Evolutionary conservation across 2,329 filamentous ascomycete genomes (phyloP).

Genomic region (Trichoderma aggressivum): DNA sequence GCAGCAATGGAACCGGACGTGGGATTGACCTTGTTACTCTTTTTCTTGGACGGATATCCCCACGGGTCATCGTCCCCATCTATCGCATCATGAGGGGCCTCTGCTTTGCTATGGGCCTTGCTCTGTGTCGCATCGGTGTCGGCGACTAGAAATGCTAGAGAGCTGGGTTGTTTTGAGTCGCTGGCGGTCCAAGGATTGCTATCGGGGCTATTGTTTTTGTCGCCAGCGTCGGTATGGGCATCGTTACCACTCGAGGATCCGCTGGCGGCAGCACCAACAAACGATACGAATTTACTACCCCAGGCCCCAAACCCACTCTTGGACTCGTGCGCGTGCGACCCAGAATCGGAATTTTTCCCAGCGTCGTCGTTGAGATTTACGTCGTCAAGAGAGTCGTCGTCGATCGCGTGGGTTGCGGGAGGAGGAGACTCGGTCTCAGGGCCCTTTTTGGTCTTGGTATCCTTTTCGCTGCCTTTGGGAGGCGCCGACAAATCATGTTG

Average conservation of each 20-base stretch:
- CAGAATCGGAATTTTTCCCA: conserved; percentile 55
- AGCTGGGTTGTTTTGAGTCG: conserved; percentile 50
- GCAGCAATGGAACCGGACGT: conserved; percentile 27
- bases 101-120: conserved; percentile 32
- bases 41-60: conserved; percentile 40
- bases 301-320: conserved; percentile 54
- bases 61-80: conserved; percentile 30
- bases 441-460: conserved; percentile 26
- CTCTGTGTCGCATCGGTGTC: conserved; percentile 41
- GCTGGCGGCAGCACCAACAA: conserved; percentile 6
- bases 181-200: conserved; percentile 50
- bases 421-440: conserved; percentile 25
- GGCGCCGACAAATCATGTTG: conserved; percentile 29
- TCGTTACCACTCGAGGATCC: conserved; percentile 35
- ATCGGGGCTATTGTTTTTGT: conserved; percentile 41
- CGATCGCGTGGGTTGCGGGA: conserved; percentile 37
- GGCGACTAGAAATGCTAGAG: conserved; percentile 46
- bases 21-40: conserved; percentile 36
- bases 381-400: conserved; percentile 56
- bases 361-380: conserved; percentile 62
- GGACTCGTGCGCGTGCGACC: conserved; percentile 45
- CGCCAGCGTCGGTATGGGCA: conserved; percentile 33
- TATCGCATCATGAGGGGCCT: conserved; percentile 27
- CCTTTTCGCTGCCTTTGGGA: conserved; percentile 42
- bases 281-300: conserved; percentile 60